These are phyloP conservation scores for Cyamopsis tetragonoloba DNA, from an alignment of 306 rosid species.

Conservation along the genomic window DNA sequence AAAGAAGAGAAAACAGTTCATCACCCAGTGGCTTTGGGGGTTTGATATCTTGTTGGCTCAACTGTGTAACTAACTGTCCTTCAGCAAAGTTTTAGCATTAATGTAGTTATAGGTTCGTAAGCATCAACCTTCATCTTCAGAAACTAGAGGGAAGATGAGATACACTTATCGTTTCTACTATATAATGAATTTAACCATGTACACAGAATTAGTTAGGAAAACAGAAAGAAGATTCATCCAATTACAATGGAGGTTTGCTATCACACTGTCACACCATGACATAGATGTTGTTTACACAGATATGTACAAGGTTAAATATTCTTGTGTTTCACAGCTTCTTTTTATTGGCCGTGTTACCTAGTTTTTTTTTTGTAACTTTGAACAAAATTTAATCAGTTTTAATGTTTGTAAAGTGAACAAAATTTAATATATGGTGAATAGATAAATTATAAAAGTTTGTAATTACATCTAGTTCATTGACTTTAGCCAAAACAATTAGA, in stretches of 20 bases:
- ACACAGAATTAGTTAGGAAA: not conserved
- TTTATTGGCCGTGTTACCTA: not conserved
- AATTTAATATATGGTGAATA: no score
- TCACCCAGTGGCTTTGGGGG: conserved; percentile 32
- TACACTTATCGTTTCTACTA: not conserved
- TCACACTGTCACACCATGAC: conserved; percentile 7
- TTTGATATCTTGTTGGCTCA: conserved; percentile 52
- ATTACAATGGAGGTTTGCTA: conserved; percentile 8
- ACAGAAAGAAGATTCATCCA: not conserved
- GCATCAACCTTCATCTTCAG: not conserved
- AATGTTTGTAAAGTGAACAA: no score
- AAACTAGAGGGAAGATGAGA: conserved; percentile 5
- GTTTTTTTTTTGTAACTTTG: conserved; percentile 3
- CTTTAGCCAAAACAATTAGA: no score
- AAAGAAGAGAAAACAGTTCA: conserved; percentile 40
- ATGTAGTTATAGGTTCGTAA: not conserved
- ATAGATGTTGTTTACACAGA: conserved; percentile 6
- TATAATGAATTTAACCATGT: conserved; percentile 1
- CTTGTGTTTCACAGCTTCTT: not conserved
- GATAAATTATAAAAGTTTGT: no score
- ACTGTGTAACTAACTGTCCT: conserved; percentile 46
- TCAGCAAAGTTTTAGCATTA: conserved; percentile 34
- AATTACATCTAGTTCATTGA: no score
- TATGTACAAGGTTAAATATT: conserved; percentile 15
- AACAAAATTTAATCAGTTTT: not conserved